phyloP scores from a whole-genome alignment of 1,284 basidiomycete genomes.

The Puccinia hordei region DNA sequence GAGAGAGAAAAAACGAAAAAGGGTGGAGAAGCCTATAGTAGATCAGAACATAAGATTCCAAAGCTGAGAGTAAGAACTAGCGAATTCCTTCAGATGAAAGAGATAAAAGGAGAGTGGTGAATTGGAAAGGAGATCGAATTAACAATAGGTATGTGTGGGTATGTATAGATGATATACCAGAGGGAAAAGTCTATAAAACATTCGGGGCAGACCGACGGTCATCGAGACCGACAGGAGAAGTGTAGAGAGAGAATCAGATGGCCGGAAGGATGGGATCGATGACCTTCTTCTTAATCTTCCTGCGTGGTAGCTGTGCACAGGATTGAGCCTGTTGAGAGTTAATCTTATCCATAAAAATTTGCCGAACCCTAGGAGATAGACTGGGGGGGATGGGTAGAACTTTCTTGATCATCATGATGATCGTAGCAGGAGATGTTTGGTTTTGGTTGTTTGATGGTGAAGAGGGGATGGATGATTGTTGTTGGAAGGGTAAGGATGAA shows the following conservation, averaged over 20 bases:
- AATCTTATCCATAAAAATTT: slow-evolving; percentile 10
- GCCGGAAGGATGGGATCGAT: neutral
- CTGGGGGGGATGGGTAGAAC: slow-evolving; percentile 1
- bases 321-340: slow-evolving; percentile 8
- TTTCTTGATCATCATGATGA: slow-evolving; percentile 8
- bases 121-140: no score
- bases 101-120: no score
- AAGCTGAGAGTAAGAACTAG: no score
- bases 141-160: no score
- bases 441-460: neutral
- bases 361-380: neutral
- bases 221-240: no score
- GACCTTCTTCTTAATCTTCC: slow-evolving; percentile 18
- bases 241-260: neutral
- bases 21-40: no score
- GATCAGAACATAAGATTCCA: no score
- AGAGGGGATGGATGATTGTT: neutral
- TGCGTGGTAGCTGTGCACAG: neutral
- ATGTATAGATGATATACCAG: no score
- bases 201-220: no score
- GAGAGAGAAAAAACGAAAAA: no score
- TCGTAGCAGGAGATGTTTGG: neutral
- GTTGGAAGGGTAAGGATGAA: neutral
- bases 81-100: no score
- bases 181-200: no score